Evolutionary conservation across 495 filamentous ascomycete genomes (phyloP).

Genomic region (Cudoniella acicularis): DNA sequence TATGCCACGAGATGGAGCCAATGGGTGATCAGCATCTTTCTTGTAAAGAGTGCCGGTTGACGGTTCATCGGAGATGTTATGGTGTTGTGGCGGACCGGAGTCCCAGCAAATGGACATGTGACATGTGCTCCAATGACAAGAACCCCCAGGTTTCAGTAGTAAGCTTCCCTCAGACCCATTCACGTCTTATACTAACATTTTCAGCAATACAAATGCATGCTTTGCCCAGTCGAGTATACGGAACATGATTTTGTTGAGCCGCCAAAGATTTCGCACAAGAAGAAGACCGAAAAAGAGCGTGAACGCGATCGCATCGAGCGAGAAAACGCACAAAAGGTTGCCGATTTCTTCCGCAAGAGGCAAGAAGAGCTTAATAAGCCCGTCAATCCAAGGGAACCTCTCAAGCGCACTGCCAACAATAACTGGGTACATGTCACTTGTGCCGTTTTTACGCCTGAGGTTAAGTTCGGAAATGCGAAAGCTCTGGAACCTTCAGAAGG

Average conservation of each 20-base stretch:
- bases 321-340: constrained; percentile 68
- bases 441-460: constrained; percentile 84
- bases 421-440: constrained; percentile 99
- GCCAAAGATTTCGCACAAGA: constrained; percentile 79
- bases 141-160: constrained; percentile 80
- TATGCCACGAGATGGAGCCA: constrained; percentile 74
- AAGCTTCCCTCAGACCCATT: constrained; percentile 32
- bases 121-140: constrained; percentile 92
- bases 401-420: constrained; percentile 90
- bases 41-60: constrained; percentile 82
- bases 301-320: constrained; percentile 84
- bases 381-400: constrained; percentile 77
- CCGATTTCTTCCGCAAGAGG: constrained; percentile 72
- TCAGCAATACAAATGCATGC: constrained; percentile 82
- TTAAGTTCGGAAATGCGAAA: constrained; percentile 82
- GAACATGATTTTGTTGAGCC: constrained; percentile 82
- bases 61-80: constrained; percentile 93
- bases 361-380: constrained; percentile 82
- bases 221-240: constrained; percentile 76
- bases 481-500: constrained; percentile 82
- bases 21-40: constrained; percentile 66
- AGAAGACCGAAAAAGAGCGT: constrained; percentile 88
- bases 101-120: constrained; percentile 82
- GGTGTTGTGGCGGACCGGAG: constrained; percentile 63
- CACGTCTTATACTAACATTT: constrained; percentile 26